Base-by-base conservation (phyloP, 768 basidiomycete genomes). In the Psilocybe azurescens region DNA sequence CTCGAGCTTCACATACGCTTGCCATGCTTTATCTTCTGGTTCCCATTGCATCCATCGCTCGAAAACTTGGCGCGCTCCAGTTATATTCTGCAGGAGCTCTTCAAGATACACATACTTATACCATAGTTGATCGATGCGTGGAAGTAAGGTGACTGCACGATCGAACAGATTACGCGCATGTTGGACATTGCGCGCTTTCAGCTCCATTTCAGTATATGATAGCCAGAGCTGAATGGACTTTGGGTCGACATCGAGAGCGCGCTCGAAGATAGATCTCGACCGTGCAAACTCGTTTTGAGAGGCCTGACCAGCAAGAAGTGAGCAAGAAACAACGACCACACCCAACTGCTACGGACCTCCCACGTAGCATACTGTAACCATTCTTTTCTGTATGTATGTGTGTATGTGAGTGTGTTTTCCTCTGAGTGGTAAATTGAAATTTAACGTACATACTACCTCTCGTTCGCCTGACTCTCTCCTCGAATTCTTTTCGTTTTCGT, bases 31-130 rank as follows among this genome's bases (percentile, higher is more conserved):
- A 85, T 99, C 97, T 69, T 99, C 96, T 0, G 97, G 97, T 73
- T 99, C 97, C 97, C 97, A 99, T 66, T 94, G 87, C 95, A 99
- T 97, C 97, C 97, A 99, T 50, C 97, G 86, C 75, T 99, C 97
- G 65, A 99, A 99, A 56, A 99, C 94, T 73, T 99, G 97, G 9
- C 97, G 88, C 1, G 96, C 95, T 44, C 97, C 97, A 1, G 95
- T 88, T 30, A 99, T 90, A 71, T 99, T 99, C 69, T 96, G 91
- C 11, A 99, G 84, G 2, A 99, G 85, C 73, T 99, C 97, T 72
- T 99, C 97, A 56, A 99, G 87, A 75, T 97, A 98, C 61, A 99
- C 97, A 59, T 98, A 99, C 75, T 98, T 98, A 86, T 99, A 99
- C 97, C 97, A 99, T 7, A 99, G 84, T 72, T 97, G 91, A 74